Conservation (phyloP, 1,284 basidiomycete species). For the Trichosporon sp. region DNA sequence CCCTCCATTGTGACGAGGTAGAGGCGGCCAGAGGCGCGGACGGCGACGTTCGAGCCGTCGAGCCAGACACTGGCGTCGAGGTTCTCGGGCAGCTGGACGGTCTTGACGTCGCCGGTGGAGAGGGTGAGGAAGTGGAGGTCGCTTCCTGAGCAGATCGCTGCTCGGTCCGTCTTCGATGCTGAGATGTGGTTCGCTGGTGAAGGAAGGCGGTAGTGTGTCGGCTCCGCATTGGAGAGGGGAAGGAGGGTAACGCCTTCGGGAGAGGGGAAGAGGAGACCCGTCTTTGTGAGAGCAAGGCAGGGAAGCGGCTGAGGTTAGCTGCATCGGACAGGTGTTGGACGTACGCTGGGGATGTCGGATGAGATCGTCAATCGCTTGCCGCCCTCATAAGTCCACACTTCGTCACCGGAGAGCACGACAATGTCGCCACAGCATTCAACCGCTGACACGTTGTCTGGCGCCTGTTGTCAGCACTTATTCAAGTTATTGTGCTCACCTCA, state of each 20-base stretch:
- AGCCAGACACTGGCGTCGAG: constrained; percentile 17
- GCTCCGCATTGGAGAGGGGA: not conserved
- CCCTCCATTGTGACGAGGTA: constrained; percentile 17
- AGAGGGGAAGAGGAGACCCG: not conserved
- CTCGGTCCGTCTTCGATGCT: not conserved
- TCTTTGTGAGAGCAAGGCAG: not conserved
- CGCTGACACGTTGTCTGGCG: not conserved
- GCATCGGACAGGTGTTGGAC: not conserved
- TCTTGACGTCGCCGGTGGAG: not conserved
- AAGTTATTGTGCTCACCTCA: constrained; percentile 4
- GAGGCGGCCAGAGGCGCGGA: constrained; percentile 14
- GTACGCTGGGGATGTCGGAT: not conserved
- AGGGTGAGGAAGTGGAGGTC: not conserved
- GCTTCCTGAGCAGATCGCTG: not conserved
- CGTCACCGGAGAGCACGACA: constrained; percentile 1
- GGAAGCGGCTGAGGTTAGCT: not conserved
- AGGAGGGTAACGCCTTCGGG: not conserved
- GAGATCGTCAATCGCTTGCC: not conserved
- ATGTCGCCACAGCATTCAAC: not conserved
- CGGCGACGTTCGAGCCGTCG: constrained; percentile 19
- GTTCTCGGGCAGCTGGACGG: constrained; percentile 3
- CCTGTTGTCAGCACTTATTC: not conserved
- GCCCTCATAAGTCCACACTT: constrained; percentile 3
- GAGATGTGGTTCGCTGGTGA: not conserved
- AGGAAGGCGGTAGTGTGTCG: not conserved